phyloP scores from a whole-genome alignment of 768 basidiomycete genomes.

The Russula abietina region DNA sequence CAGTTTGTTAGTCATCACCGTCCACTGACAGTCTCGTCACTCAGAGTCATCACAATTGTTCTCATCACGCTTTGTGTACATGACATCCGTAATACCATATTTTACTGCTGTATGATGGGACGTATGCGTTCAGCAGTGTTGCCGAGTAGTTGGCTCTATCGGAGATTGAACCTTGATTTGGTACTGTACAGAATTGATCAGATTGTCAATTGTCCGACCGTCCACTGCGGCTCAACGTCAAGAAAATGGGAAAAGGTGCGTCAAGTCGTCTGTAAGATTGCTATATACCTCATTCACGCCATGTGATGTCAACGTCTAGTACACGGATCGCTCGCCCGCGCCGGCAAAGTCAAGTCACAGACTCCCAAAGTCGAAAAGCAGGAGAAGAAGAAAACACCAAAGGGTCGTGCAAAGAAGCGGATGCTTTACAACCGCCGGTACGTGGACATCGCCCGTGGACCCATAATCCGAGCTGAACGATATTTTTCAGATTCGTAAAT shows the following conservation, averaged over 20 bases:
- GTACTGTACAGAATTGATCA: constrained; percentile 16
- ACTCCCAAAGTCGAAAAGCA: constrained; percentile 97
- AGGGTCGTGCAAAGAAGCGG: constrained; percentile 97
- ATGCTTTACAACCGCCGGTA: constrained; percentile 90
- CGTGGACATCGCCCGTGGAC: constrained; percentile 30
- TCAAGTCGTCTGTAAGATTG: not conserved
- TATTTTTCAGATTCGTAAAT: constrained; percentile 71
- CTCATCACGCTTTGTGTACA: not conserved
- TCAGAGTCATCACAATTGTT: too few species aligned
- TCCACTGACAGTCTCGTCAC: not conserved
- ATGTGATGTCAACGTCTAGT: constrained; percentile 41
- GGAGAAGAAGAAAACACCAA: constrained; percentile 98
- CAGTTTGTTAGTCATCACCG: not conserved
- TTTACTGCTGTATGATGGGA: not conserved
- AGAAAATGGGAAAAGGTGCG: constrained; percentile 29
- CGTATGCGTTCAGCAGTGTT: not conserved
- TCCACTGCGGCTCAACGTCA: constrained; percentile 20
- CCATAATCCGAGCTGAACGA: not conserved
- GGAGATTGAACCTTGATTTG: constrained; percentile 10
- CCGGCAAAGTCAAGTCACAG: constrained; percentile 98
- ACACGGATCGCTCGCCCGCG: constrained; percentile 99
- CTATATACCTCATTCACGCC: not conserved
- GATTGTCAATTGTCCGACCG: not conserved
- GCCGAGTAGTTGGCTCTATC: not conserved
- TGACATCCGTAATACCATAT: not conserved